Conservation (phyloP, 495 filamentous ascomycete genomes). For the Penicillium soppii region DNA sequence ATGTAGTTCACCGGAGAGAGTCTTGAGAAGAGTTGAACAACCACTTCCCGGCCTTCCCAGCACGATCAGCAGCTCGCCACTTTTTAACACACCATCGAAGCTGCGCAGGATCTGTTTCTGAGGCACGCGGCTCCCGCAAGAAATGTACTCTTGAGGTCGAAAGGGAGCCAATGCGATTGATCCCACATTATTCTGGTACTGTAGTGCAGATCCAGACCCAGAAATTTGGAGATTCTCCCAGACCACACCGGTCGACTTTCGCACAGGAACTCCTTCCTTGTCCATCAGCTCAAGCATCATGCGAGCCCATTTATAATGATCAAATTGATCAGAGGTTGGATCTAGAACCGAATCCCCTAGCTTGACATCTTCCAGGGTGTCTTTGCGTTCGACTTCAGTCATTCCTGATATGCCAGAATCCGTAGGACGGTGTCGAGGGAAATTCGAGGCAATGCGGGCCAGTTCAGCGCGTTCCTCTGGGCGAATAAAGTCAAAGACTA, state of each 20-base stretch:
- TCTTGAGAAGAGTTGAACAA: conserved; percentile 46
- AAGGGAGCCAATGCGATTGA: conserved; percentile 50
- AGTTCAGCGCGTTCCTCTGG: conserved; percentile 35
- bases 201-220: conserved; percentile 52
- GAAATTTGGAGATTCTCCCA: conserved; percentile 55
- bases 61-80: conserved; percentile 41
- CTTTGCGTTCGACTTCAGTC: conserved; percentile 32
- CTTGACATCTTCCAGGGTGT: conserved; percentile 44
- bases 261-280: conserved; percentile 40
- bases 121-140: conserved; percentile 20
- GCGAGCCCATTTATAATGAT: conserved; percentile 57
- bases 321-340: conserved; percentile 55
- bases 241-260: conserved; percentile 41
- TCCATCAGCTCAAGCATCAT: conserved; percentile 45
- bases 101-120: conserved; percentile 43
- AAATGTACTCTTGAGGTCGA: conserved; percentile 44
- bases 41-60: conserved; percentile 46
- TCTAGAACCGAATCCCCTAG: conserved; percentile 54
- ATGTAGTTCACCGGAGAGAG: conserved; percentile 37
- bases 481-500: conserved; percentile 35
- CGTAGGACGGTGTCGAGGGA: conserved; percentile 28
- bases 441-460: conserved; percentile 40
- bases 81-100: conserved; percentile 41
- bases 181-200: conserved; percentile 56
- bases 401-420: conserved; percentile 22